A percentile compares a stretch with the other conserved stretches of the same genome.
phyloP scores from a whole-genome alignment of 768 basidiomycete genomes.

The Nidularia sp. region DNA sequence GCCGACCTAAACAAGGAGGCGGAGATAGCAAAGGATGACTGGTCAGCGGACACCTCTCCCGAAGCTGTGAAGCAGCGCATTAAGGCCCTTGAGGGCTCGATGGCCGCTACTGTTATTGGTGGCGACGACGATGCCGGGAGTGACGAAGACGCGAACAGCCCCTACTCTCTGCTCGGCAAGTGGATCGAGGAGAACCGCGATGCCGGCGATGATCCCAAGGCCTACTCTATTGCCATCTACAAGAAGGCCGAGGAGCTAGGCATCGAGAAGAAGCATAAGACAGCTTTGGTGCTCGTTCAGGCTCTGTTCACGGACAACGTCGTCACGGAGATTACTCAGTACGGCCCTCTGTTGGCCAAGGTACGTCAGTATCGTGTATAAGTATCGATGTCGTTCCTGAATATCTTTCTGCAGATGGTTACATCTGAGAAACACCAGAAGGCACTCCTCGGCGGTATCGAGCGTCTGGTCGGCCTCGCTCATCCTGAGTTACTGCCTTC shows the following conservation, averaged over 20 bases:
- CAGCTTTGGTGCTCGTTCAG: slow-evolving; percentile 78
- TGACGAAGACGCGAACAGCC: slow-evolving; percentile 83
- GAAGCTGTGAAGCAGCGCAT: slow-evolving; percentile 85
- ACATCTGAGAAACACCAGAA: slow-evolving; percentile 96
- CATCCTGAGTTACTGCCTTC: slow-evolving; percentile 66
- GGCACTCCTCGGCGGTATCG: slow-evolving; percentile 87
- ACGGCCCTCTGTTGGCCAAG: slow-evolving; percentile 71
- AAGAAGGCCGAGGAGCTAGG: slow-evolving; percentile 89
- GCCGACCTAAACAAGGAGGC: slow-evolving; percentile 67
- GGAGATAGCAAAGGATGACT: slow-evolving; percentile 65
- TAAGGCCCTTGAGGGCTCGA: slow-evolving; percentile 57
- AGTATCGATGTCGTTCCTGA: slow-evolving; percentile 1
- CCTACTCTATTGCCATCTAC: slow-evolving; percentile 65
- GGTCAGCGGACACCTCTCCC: slow-evolving; percentile 89
- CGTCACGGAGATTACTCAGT: slow-evolving; percentile 57
- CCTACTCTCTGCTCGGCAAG: slow-evolving; percentile 75
- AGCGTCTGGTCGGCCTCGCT: slow-evolving; percentile 74
- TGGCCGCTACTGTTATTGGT: slow-evolving; percentile 49
- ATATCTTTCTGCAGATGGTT: slow-evolving; percentile 53
- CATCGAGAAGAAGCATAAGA: slow-evolving; percentile 94
- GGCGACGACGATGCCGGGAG: slow-evolving; percentile 81
- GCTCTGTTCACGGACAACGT: slow-evolving; percentile 77
- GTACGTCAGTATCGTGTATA: slow-evolving; percentile 32
- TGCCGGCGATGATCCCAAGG: slow-evolving; percentile 39
- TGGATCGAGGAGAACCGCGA: slow-evolving; percentile 79